Evolutionary conservation across 768 basidiomycete species (phyloP).

Genomic region (Hortiboletus flavorubellus): DNA sequence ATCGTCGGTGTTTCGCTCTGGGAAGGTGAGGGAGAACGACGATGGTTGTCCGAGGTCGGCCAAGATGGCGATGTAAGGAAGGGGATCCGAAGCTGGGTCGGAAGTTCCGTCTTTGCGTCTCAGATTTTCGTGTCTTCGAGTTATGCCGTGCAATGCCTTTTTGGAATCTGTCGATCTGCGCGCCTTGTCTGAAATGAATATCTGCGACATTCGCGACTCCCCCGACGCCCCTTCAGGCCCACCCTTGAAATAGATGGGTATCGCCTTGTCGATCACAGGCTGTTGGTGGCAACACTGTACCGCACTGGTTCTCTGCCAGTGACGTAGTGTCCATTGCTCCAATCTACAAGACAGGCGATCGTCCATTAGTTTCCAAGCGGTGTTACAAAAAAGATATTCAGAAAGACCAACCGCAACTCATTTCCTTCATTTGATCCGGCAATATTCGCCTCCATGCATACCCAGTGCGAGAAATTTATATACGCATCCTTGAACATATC

Average conservation of each 20-base stretch:
- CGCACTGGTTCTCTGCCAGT: slow-evolving; percentile 16
- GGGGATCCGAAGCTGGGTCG: not conserved
- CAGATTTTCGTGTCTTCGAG: not conserved
- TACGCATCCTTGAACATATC: slow-evolving; percentile 6
- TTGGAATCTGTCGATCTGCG: not conserved
- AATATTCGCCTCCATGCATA: slow-evolving; percentile 11
- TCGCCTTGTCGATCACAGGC: slow-evolving; percentile 10
- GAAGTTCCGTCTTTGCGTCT: not conserved
- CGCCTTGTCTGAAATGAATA: slow-evolving; percentile 20
- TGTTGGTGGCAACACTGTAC: slow-evolving; percentile 17
- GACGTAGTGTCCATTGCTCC: slow-evolving; percentile 5
- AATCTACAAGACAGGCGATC: too few species aligned
- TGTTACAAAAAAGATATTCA: too few species aligned
- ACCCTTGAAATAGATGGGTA: slow-evolving; percentile 12
- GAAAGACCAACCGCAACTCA: not conserved
- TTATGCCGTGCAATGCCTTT: not conserved
- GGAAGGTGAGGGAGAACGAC: slow-evolving; percentile 2
- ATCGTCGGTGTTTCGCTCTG: not conserved
- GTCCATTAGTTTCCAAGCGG: too few species aligned
- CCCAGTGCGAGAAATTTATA: slow-evolving; percentile 14
- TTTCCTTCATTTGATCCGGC: not conserved
- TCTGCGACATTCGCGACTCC: slow-evolving; percentile 6
- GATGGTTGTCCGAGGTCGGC: slow-evolving; percentile 5
- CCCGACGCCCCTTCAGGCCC: too few species aligned
- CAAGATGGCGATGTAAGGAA: slow-evolving; percentile 10